A percentile compares a stretch with the other conserved stretches of the same genome.
These are phyloP conservation scores for Aspergillus floridensis DNA, from an alignment of 2,329 filamentous ascomycete species.

Conservation along the genomic window DNA sequence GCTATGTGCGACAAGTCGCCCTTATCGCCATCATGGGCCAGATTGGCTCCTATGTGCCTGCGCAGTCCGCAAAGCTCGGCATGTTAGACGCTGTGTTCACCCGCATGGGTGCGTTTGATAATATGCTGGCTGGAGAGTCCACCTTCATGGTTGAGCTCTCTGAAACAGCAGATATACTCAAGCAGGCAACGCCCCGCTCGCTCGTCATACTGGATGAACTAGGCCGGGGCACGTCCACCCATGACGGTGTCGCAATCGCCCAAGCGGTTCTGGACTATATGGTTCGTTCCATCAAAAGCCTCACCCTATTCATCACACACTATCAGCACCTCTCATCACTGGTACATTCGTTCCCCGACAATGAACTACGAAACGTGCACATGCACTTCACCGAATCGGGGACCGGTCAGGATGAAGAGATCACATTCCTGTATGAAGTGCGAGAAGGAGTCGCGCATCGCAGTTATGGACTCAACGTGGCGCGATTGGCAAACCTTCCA, in stretches of 20 bases:
- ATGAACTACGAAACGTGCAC: constrained; percentile 79
- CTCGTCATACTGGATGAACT: constrained; percentile 94
- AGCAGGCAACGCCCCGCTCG: constrained; percentile 77
- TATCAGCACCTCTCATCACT: constrained; percentile 84
- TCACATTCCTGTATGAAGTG: constrained; percentile 94
- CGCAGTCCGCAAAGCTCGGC: constrained; percentile 68
- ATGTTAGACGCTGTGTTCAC: constrained; percentile 91
- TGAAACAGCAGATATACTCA: constrained; percentile 87
- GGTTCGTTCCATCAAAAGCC: constrained; percentile 67
- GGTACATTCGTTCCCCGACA: constrained; percentile 63
- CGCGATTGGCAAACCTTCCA: constrained; percentile 78
- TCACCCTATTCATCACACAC: constrained; percentile 96
- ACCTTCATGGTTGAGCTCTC: constrained; percentile 98
- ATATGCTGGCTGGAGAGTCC: constrained; percentile 88
- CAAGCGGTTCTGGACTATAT: constrained; percentile 86
- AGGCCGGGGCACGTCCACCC: constrained; percentile 87
- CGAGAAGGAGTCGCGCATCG: constrained; percentile 87
- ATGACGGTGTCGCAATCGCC: constrained; percentile 94
- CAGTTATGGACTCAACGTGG: constrained; percentile 92
- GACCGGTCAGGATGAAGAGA: constrained; percentile 64
- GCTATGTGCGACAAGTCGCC: constrained; percentile 88
- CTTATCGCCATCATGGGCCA: constrained; percentile 92
- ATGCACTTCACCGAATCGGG: constrained; percentile 74
- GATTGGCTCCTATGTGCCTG: constrained; percentile 90
- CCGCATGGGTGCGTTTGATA: constrained; percentile 93